Percentiles rank a stretch among this genome's conserved stretches.
Evolutionary conservation across 2,329 filamentous ascomycete genomes (phyloP).

Genomic region (Albophoma yamanashiensis): DNA sequence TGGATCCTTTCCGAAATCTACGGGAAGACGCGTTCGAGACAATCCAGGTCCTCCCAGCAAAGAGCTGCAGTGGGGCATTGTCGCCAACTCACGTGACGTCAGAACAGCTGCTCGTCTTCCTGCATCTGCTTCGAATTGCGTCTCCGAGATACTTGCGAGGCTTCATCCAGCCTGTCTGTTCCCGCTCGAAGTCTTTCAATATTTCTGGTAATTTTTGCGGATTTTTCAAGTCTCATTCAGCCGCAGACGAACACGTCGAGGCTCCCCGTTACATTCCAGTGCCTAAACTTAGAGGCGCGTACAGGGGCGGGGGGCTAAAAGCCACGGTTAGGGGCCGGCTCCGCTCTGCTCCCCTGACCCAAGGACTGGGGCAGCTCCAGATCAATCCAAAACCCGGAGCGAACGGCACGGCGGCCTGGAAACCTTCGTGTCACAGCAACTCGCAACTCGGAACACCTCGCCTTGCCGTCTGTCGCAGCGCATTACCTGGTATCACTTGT

Average conservation of each 20-base stretch:
- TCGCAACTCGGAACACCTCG: not conserved
- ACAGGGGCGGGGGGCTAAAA: not conserved
- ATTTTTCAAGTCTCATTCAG: not conserved
- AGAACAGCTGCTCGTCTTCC: not conserved
- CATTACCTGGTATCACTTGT: not conserved
- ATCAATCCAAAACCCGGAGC: not conserved
- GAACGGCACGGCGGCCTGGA: not conserved
- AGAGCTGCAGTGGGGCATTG: not conserved
- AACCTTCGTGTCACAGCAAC: not conserved
- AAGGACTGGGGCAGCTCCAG: not conserved
- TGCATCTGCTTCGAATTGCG: not conserved
- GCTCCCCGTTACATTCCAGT: not conserved
- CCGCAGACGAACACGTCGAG: not conserved
- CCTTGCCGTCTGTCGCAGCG: not conserved
- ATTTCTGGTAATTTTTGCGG: not conserved
- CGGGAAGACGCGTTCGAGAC: not conserved
- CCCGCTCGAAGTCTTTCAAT: not conserved
- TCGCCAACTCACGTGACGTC: not conserved
- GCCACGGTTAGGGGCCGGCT: not conserved
- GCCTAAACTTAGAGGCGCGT: not conserved
- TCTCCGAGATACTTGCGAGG: not conserved
- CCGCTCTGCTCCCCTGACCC: constrained; percentile 3
- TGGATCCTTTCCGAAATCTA: not conserved
- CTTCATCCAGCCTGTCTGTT: not conserved
- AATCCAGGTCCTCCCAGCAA: not conserved